Base-by-base conservation (phyloP, 2,329 filamentous ascomycete genomes). In the Colletotrichum plurivorum region DNA sequence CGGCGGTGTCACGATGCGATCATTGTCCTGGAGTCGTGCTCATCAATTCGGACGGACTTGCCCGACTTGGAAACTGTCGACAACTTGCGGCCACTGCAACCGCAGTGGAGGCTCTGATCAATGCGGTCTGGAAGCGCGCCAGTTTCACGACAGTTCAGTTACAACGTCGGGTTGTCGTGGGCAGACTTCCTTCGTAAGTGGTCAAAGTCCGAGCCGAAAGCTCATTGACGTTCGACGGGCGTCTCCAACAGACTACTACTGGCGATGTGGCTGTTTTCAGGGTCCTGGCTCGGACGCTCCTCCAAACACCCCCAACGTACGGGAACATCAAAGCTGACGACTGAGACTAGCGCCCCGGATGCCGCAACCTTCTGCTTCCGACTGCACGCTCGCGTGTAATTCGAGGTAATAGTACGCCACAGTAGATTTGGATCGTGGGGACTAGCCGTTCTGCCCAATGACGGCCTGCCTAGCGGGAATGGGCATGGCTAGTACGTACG, bases 331-430 rank as follows among this genome's bases (percentile, higher is more conserved):
- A n/a, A 56, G 39, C n/a, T 51, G 18, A 48, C 20, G 48, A 64
- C 65, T 68, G 61, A 45, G 46, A 64, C 53, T 52, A 25, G n/a
- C 46, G 22, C 45, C 46, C 60, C 60, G 58, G 52, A 57, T 27
- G 59, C 46, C 31, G 39, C 36, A 39, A 25, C 16, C 12, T 8
- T 41, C 36, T 45, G 53, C 53, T 48, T 54, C 46, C 60, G 60
- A 51, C 64, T 64, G 65, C 60, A 27, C 46, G 16, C 39, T 25
- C 46, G 45, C 45, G 25, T 46, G 15, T 27, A 36, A 54, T 18
- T 20, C 41, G 27, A 68, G 46, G 27, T 25, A 25, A 25, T 25
- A 5, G 22, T 16, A 46, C 53, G 53, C 60, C 20, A 61, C 48
- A 25, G 41, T 8, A 36, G 13, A 43, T 41, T 61, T 16, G 48